These are phyloP conservation scores for Lactarius tabidus DNA, from an alignment of 768 basidiomycete species.

Conservation along the genomic window DNA sequence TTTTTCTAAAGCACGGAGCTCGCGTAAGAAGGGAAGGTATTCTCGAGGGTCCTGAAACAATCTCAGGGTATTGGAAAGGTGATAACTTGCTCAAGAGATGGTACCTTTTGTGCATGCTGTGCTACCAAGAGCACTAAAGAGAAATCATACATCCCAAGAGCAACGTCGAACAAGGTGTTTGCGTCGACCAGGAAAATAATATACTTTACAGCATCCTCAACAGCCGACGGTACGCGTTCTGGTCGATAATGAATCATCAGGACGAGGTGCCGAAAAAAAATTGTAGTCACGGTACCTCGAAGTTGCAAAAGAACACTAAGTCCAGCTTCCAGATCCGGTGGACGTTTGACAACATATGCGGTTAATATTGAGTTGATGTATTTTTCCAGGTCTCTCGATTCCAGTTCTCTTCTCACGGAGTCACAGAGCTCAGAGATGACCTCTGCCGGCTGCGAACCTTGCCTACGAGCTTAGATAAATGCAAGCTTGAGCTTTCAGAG, in stretches of 20 bases:
- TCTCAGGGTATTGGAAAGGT: neutral
- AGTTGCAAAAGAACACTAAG: slow-evolving; percentile 69
- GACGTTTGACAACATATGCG: slow-evolving; percentile 86
- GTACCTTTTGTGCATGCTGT: slow-evolving; percentile 95
- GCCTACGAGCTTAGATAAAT: slow-evolving; percentile 40
- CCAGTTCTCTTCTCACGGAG: slow-evolving; percentile 65
- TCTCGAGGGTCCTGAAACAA: slow-evolving; percentile 84
- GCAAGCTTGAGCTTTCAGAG: neutral
- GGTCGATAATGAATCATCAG: slow-evolving; percentile 4
- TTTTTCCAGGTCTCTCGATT: slow-evolving; percentile 63
- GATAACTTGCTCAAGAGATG: neutral
- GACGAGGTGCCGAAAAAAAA: neutral
- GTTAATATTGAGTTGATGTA: slow-evolving; percentile 92
- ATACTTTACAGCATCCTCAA: slow-evolving; percentile 97
- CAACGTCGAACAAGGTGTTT: slow-evolving; percentile 85
- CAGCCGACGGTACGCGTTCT: slow-evolving; percentile 65
- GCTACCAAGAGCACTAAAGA: slow-evolving; percentile 92
- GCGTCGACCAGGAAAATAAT: slow-evolving; percentile 97
- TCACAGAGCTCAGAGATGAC: slow-evolving; percentile 72
- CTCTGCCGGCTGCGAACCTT: slow-evolving; percentile 53
- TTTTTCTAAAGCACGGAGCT: slow-evolving; percentile 73
- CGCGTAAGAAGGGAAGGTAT: slow-evolving; percentile 94
- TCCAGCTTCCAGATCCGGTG: slow-evolving; percentile 86
- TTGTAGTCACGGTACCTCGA: slow-evolving; percentile 51
- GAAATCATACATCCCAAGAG: slow-evolving; percentile 99